Base-by-base conservation (phyloP, 1,139 yeast species). In the Geotrichum histeridarum region DNA sequence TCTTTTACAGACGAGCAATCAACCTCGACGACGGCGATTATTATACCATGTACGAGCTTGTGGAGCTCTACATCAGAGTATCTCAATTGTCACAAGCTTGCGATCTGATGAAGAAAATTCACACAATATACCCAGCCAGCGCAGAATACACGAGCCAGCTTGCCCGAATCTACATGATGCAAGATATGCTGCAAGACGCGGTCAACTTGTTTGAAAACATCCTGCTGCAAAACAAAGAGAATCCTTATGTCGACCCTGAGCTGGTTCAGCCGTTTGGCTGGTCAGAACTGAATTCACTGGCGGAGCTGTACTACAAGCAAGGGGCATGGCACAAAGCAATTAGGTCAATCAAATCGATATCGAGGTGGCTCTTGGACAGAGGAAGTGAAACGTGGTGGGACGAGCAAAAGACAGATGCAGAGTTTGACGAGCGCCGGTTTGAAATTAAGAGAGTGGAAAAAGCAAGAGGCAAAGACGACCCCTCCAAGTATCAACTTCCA, bases 321-420 rank as follows among this genome's bases (percentile, higher is more conserved):
- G 80, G 80, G 45, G 81, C 83, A 8, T 87, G 83, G 78, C 64
- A 69, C 6, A 73, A 79, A 14, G 94, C 93, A 1, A 77, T 90
- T 18, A 78, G 77, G 54, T 76, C 82, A 0, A 78, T 89, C 48
- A 86, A 86, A 63, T 73, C 78, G 37, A 86, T 88, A 11, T 80
- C 96, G 0, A 75, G 99, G 55, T 90, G 96, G 94, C 78, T 91
- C 15, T 90, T 86, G 60, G 77, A 76, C 9, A 77, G 99, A 61
- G 79, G 74, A 35, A 73, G 73, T 27, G 96, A 93, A 68, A 73
- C 75, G 0, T 89, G 85, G 76, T 93, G 99, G 99, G 89, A 87
- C 61, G 90, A 84, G 35, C 70, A 72, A 11, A 74, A 75, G 11
- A 84, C 83, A 59, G 99, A 93, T 68, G 73, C 87, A 0, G 99